phyloP scores from a whole-genome alignment of 2,329 filamentous ascomycete species.

The Hypoxylon sp. region DNA sequence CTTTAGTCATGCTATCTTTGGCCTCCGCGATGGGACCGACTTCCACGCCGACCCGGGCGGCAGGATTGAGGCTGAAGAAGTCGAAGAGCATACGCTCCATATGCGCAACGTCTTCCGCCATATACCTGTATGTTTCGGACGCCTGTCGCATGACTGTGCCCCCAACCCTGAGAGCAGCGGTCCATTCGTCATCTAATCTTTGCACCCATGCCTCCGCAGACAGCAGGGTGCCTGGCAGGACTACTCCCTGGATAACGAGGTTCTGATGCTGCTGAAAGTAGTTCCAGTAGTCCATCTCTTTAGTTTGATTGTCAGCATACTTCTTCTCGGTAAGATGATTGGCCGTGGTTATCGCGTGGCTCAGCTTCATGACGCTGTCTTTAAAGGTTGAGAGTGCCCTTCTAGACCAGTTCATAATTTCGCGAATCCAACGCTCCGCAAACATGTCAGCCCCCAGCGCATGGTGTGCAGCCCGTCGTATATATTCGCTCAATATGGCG shows the following conservation, averaged over 20 bases:
- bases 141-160: slow-evolving; percentile 38
- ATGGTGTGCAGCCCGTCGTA: slow-evolving; percentile 6
- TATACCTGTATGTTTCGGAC: slow-evolving; percentile 4
- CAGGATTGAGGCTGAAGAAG: slow-evolving; percentile 24
- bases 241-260: neutral
- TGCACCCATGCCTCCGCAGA: neutral
- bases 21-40: slow-evolving; percentile 4
- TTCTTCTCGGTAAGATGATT: neutral
- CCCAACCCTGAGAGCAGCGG: slow-evolving; percentile 14
- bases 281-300: neutral
- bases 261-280: neutral
- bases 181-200: neutral
- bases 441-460: neutral
- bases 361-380: neutral
- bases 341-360: too few species aligned
- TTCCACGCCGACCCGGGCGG: neutral
- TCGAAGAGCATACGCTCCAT: slow-evolving; percentile 48
- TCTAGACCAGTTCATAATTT: neutral
- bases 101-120: slow-evolving; percentile 37
- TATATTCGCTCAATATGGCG: slow-evolving; percentile 31
- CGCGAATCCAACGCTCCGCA: neutral
- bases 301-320: neutral
- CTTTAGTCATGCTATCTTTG: slow-evolving; percentile 7
- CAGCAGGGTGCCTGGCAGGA: neutral
- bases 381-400: slow-evolving; percentile 9